phyloP scores from a whole-genome alignment of 1,139 yeast genomes.

The Taphrina deformans region DNA sequence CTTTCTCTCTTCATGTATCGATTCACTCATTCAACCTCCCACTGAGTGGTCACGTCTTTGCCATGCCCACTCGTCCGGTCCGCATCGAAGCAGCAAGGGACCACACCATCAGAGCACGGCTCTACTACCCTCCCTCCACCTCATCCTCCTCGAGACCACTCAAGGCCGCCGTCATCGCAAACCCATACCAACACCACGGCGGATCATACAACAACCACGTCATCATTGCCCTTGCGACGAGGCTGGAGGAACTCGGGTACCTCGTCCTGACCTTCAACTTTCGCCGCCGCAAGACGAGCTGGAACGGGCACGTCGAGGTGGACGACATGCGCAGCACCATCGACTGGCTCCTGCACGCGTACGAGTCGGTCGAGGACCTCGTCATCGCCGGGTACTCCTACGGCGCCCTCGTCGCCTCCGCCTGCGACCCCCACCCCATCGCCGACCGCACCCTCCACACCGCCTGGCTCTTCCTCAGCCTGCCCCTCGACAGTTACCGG shows the following conservation, averaged over 20 bases:
- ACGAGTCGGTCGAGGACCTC: conserved; percentile 13
- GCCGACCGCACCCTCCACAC: conserved; percentile 5
- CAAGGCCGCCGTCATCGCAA: conserved; percentile 25
- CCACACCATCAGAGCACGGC: conserved; percentile 27
- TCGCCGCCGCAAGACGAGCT: conserved; percentile 20
- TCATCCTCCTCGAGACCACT: conserved; percentile 2
- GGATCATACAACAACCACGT: conserved; percentile 29
- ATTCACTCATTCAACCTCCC: too few species aligned
- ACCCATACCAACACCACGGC: conserved; percentile 18
- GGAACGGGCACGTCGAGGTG: conserved; percentile 23
- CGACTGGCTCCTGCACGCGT: conserved; percentile 23
- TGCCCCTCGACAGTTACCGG: conserved; percentile 18
- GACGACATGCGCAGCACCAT: conserved; percentile 14
- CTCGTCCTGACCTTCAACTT: conserved; percentile 32
- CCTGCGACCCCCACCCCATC: conserved; percentile 27
- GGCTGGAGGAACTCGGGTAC: conserved; percentile 10
- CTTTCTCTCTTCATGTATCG: too few species aligned
- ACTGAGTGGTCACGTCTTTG: too few species aligned
- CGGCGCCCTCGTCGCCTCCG: conserved; percentile 32
- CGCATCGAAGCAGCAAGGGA: conserved; percentile 25
- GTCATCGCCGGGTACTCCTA: conserved; percentile 30
- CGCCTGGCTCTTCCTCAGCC: conserved; percentile 15
- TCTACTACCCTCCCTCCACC: conserved; percentile 20
- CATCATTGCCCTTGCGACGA: conserved; percentile 18
- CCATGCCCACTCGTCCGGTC: conserved; percentile 28